A percentile compares a stretch with the other conserved stretches of the same genome.
These are phyloP conservation scores for Penicillium verhagenii DNA, from an alignment of 495 filamentous ascomycete species.

Conservation along the genomic window DNA sequence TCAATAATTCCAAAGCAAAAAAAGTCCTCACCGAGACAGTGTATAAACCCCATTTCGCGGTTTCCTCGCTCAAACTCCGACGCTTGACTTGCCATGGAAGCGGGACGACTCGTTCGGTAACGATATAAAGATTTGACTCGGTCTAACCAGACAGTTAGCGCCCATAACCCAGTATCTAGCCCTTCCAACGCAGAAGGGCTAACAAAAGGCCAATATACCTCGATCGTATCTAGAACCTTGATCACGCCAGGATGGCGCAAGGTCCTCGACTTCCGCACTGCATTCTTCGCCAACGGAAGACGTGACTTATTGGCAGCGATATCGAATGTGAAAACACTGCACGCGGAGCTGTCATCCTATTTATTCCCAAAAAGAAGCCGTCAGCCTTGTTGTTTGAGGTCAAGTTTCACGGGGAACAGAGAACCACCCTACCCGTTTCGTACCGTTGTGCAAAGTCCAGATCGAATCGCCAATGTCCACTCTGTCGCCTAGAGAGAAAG, in stretches of 20 bases:
- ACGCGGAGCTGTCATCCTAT: slow-evolving; percentile 88
- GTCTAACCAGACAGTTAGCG: slow-evolving; percentile 52
- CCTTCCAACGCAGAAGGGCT: not conserved
- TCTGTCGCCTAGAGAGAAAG: slow-evolving; percentile 86
- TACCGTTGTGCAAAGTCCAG: slow-evolving; percentile 91
- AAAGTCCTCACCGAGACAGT: slow-evolving; percentile 65
- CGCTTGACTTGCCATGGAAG: slow-evolving; percentile 83
- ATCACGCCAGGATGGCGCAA: slow-evolving; percentile 92
- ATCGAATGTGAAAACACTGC: slow-evolving; percentile 97
- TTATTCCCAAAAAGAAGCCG: not conserved
- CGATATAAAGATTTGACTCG: slow-evolving; percentile 90
- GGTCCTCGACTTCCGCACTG: slow-evolving; percentile 85
- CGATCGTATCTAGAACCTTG: slow-evolving; percentile 88
- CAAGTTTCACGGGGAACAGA: slow-evolving; percentile 5
- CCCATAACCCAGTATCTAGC: not conserved
- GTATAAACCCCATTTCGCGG: slow-evolving; percentile 91
- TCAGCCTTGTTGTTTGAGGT: slow-evolving; percentile 1
- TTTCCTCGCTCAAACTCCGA: slow-evolving; percentile 81
- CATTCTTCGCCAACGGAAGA: slow-evolving; percentile 86
- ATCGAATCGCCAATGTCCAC: slow-evolving; percentile 86
- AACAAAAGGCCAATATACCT: slow-evolving; percentile 55
- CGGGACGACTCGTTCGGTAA: slow-evolving; percentile 84
- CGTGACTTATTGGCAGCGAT: slow-evolving; percentile 71
- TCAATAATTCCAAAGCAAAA: not conserved
- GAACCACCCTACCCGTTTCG: slow-evolving; percentile 66